These are phyloP conservation scores for Microdochium trichocladiopsis DNA, from an alignment of 2,329 filamentous ascomycete genomes.

Conservation along the genomic window DNA sequence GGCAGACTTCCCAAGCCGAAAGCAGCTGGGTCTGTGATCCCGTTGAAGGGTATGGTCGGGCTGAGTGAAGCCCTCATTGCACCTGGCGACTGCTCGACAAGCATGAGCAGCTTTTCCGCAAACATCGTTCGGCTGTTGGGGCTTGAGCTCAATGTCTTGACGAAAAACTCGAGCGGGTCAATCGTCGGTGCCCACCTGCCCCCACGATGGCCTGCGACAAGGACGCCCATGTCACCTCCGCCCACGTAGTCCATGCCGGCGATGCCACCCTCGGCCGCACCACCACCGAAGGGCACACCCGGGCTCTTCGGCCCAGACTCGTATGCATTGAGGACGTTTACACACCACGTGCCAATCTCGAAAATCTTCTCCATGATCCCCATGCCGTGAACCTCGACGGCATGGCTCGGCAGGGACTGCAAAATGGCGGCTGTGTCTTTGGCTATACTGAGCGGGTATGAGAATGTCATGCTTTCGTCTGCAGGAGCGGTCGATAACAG, in stretches of 20 bases:
- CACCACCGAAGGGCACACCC: slow-evolving; percentile 10
- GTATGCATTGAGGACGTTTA: slow-evolving; percentile 32
- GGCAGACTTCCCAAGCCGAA: background rate
- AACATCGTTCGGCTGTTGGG: slow-evolving; percentile 35
- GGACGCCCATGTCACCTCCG: slow-evolving; percentile 19
- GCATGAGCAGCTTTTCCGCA: slow-evolving; percentile 32
- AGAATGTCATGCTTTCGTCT: slow-evolving; percentile 54
- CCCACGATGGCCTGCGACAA: slow-evolving; percentile 10
- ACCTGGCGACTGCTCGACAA: slow-evolving; percentile 30
- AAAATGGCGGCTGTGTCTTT: slow-evolving; percentile 43
- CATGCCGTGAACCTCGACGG: slow-evolving; percentile 40
- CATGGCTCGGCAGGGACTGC: slow-evolving; percentile 29
- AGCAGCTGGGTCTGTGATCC: background rate
- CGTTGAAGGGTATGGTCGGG: slow-evolving; percentile 13
- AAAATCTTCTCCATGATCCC: slow-evolving; percentile 44
- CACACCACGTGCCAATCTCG: slow-evolving; percentile 36
- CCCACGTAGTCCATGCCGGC: slow-evolving; percentile 22
- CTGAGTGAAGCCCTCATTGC: slow-evolving; percentile 25
- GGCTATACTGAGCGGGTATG: slow-evolving; percentile 55
- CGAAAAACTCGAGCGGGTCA: slow-evolving; percentile 36
- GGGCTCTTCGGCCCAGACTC: slow-evolving; percentile 12
- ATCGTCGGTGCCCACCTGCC: slow-evolving; percentile 22
- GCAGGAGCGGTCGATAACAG: slow-evolving; percentile 51
- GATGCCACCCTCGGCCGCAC: slow-evolving; percentile 11
- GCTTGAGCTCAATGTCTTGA: slow-evolving; percentile 33